phyloP scores from a whole-genome alignment of 306 rosid species.

The Quercus alba region DNA sequence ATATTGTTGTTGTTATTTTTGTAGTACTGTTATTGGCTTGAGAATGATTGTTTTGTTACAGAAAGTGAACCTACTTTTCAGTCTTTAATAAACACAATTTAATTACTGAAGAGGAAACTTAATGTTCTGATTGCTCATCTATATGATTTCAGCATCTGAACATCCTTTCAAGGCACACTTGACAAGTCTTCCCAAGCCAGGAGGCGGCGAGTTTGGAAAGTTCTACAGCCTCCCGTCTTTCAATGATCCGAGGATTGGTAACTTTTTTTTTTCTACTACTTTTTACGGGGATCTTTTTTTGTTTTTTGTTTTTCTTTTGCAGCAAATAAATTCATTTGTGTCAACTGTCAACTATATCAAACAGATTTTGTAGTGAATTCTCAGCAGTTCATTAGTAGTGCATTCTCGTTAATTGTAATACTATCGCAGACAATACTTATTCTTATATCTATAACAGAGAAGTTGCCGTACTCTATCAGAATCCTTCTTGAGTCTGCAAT shows the following conservation, averaged over 20 bases:
- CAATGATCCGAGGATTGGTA: constrained; percentile 94
- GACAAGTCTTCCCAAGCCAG: constrained; percentile 87
- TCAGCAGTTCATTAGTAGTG: background rate
- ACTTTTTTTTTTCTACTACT: background rate
- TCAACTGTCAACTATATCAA: background rate
- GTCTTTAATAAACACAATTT: background rate
- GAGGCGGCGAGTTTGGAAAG: constrained; percentile 96
- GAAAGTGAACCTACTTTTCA: background rate
- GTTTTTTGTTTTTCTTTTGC: background rate
- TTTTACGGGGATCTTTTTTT: background rate
- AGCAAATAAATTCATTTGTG: background rate
- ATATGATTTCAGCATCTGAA: constrained; percentile 57
- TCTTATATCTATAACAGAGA: constrained; percentile 44
- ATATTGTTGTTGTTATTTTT: background rate
- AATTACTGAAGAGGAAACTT: background rate
- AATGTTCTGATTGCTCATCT: constrained; percentile 6
- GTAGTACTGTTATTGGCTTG: background rate
- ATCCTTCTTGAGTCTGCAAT: constrained; percentile 76
- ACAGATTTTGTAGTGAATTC: background rate
- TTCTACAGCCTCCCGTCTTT: constrained; percentile 91
- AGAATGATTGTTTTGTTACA: background rate
- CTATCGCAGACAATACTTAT: constrained; percentile 5
- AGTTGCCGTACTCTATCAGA: constrained; percentile 73
- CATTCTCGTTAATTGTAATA: constrained; percentile 1
- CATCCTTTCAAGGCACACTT: constrained; percentile 84